Evolutionary conservation across 257 asterid species (phyloP), one percentile per base, ranked within the genome.

Genomic region (Hygrophila difformis): DNA sequence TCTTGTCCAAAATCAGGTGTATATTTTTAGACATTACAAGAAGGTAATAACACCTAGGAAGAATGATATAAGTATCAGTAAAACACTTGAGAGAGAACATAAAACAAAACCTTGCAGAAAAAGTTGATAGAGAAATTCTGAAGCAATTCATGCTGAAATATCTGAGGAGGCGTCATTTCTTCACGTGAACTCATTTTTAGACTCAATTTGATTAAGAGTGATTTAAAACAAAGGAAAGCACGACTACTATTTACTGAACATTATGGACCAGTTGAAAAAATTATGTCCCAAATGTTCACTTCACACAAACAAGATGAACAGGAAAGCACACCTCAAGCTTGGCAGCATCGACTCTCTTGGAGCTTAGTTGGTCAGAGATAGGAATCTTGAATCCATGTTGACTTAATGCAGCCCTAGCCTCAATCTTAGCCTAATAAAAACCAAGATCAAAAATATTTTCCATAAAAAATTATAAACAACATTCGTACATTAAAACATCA

Each of bases 131-230:
- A 76, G 81, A 91, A 91, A 75, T 91, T 82, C 69, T 86, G 99
- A 60, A 91, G 95, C 70, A 91, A 76, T 57, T 86, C 99, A 39
- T 91, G 99, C 72, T 91, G 96, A 80, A 91, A 91, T 68, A 86
- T 82, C 73, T 86, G 93, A 14, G 96, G 96, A 44, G 63, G 71
- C 64, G 74, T 71, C 40, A 65, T 49, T 44, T 72, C 65, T 29
- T n/a, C n/a, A n/a, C n/a, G n/a, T n/a, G n/a, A n/a, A n/a, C n/a
- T n/a, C n/a, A n/a, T n/a, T n/a, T n/a, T n/a, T n/a, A n/a, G n/a
- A n/a, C n/a, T n/a, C n/a, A n/a, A n/a, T n/a, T n/a, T n/a, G n/a
- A n/a, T n/a, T n/a, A n/a, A n/a, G n/a, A n/a, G n/a, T n/a, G n/a
- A n/a, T n/a, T n/a, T n/a, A n/a, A n/a, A n/a, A n/a, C n/a, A n/a